Percentiles rank a stretch among this genome's conserved stretches.
phyloP scores from a whole-genome alignment of 23 red algal species.

The Gracilaria vermiculophylla region DNA sequence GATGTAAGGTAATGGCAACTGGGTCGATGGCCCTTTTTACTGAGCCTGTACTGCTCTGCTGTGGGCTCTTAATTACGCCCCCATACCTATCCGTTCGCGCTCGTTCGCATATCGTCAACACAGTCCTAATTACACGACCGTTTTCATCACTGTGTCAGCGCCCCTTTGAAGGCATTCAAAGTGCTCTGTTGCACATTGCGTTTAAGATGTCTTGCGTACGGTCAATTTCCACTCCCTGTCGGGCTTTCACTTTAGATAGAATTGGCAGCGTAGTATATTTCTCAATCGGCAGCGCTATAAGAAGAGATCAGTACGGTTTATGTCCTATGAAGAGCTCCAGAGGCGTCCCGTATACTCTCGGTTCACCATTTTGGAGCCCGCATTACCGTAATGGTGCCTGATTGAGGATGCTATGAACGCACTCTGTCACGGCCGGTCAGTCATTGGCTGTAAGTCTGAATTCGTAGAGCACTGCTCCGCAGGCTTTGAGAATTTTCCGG shows the following conservation, averaged over 20 bases:
- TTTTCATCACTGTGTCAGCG: too few species aligned
- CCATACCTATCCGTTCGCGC: too few species aligned
- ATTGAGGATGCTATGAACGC: not conserved
- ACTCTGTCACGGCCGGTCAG: not conserved
- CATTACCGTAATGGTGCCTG: not conserved
- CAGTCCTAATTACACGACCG: too few species aligned
- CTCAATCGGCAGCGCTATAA: not conserved
- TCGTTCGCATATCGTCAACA: too few species aligned
- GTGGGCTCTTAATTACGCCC: too few species aligned
- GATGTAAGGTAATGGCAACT: too few species aligned
- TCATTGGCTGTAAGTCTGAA: not conserved
- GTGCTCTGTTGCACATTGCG: too few species aligned
- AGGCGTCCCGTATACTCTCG: not conserved
- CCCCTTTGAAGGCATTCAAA: too few species aligned
- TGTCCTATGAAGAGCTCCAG: slow-evolving; percentile 4
- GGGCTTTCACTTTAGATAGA: not conserved
- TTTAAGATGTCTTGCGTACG: too few species aligned
- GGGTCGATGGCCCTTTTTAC: too few species aligned
- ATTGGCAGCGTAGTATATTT: not conserved
- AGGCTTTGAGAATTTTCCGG: not conserved
- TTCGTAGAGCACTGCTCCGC: not conserved
- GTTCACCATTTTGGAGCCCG: not conserved
- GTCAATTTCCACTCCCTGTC: too few species aligned
- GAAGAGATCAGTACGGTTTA: not conserved
- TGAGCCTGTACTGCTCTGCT: too few species aligned